phyloP scores from a whole-genome alignment of 331 rosid species.

The Ulmus americana region DNA sequence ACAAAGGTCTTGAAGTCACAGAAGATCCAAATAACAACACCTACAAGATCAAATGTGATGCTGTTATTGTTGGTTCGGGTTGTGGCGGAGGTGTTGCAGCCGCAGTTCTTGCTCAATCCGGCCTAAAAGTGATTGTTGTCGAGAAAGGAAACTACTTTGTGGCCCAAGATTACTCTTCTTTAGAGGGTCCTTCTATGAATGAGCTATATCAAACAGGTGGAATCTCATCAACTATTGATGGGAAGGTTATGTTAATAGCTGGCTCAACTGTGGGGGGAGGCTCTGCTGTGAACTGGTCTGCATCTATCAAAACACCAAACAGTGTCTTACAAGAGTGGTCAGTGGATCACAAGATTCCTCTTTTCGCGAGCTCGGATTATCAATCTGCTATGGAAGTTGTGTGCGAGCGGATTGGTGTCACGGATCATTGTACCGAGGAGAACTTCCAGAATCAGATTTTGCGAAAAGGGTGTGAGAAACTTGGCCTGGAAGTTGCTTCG shows the following conservation, averaged over 20 bases:
- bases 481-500: slow-evolving; percentile 55
- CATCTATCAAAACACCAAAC: slow-evolving; percentile 70
- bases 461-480: slow-evolving; percentile 63
- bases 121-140: slow-evolving; percentile 62
- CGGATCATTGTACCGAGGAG: slow-evolving; percentile 40
- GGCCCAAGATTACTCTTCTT: slow-evolving; percentile 62
- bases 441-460: slow-evolving; percentile 63
- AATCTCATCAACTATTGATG: slow-evolving; percentile 50
- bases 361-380: slow-evolving; percentile 54
- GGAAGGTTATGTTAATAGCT: slow-evolving; percentile 61
- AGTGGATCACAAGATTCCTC: slow-evolving; percentile 45
- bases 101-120: slow-evolving; percentile 70
- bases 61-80: slow-evolving; percentile 76
- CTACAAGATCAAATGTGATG: slow-evolving; percentile 80
- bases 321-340: slow-evolving; percentile 70
- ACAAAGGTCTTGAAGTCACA: slow-evolving; percentile 55
- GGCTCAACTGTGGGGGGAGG: slow-evolving; percentile 94
- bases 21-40: slow-evolving; percentile 31
- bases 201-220: slow-evolving; percentile 68
- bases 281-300: slow-evolving; percentile 88
- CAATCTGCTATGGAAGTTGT: slow-evolving; percentile 64
- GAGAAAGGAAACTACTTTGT: slow-evolving; percentile 86
- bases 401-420: slow-evolving; percentile 67
- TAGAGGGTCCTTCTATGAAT: slow-evolving; percentile 69
- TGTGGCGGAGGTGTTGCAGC: slow-evolving; percentile 97